A percentile compares a stretch with the other conserved stretches of the same genome.
These are phyloP conservation scores for Murraya paniculata DNA, from an alignment of 345 rosid genomes.

Conservation along the genomic window DNA sequence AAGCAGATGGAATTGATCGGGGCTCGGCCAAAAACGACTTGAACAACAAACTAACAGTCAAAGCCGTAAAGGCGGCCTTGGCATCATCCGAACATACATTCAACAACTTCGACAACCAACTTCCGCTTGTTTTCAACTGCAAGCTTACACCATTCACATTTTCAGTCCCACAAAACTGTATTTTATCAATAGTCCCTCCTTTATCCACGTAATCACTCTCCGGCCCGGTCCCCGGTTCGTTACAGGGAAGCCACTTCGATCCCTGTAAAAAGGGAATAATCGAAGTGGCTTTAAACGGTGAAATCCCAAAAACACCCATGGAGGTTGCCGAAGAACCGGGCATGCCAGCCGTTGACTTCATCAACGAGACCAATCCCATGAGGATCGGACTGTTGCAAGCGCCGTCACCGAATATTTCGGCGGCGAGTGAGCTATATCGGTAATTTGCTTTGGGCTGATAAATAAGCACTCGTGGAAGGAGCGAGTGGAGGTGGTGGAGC, in stretches of 20 bases:
- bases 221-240: slow-evolving; percentile 33
- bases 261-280: slow-evolving; percentile 65
- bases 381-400: slow-evolving; percentile 38
- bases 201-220: slow-evolving; percentile 42
- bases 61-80: slow-evolving; percentile 76
- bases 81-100: slow-evolving; percentile 72
- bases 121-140: slow-evolving; percentile 34
- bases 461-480: slow-evolving; percentile 50
- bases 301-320: slow-evolving; percentile 42
- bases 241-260: slow-evolving; percentile 74
- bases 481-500: slow-evolving; percentile 36
- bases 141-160: slow-evolving; percentile 19
- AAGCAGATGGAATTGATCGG: slow-evolving; percentile 71
- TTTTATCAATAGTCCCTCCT: slow-evolving; percentile 33
- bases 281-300: slow-evolving; percentile 57
- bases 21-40: slow-evolving; percentile 82
- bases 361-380: slow-evolving; percentile 48
- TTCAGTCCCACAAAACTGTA: slow-evolving; percentile 13
- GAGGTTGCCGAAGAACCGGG: slow-evolving; percentile 22
- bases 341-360: slow-evolving; percentile 46
- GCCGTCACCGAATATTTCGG: slow-evolving; percentile 43
- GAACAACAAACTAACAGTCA: slow-evolving; percentile 74
- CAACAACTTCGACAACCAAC: slow-evolving; percentile 63
- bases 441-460: slow-evolving; percentile 11
- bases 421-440: slow-evolving; percentile 41